Evolutionary conservation across 192 early-diverging fungal genomes (phyloP).

Genomic region (Backusella parvicylindrica): DNA sequence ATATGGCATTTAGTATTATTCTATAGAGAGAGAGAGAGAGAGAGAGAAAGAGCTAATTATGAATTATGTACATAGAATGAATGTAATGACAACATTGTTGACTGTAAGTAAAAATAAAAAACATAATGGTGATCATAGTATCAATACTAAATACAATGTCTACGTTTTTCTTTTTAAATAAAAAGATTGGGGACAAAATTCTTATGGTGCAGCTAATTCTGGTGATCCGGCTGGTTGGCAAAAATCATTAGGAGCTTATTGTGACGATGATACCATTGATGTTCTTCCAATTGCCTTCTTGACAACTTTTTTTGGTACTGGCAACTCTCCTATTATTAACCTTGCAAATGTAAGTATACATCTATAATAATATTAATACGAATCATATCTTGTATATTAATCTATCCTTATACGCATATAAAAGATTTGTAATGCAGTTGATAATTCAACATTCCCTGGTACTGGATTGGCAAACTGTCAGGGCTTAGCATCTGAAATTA

Average conservation of each 20-base stretch:
- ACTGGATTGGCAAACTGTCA: slow-evolving; percentile 54
- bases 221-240: slow-evolving; percentile 22
- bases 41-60: background rate
- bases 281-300: slow-evolving; percentile 57
- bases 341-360: slow-evolving; percentile 41
- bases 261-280: slow-evolving; percentile 56
- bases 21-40: background rate
- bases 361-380: background rate
- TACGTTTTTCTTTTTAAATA: background rate
- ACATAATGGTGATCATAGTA: background rate
- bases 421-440: slow-evolving; percentile 37
- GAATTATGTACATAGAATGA: slow-evolving; percentile 11
- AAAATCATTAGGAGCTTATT: slow-evolving; percentile 44
- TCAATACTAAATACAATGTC: background rate
- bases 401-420: background rate
- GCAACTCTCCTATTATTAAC: slow-evolving; percentile 48
- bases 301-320: slow-evolving; percentile 41
- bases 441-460: slow-evolving; percentile 47
- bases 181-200: slow-evolving; percentile 38
- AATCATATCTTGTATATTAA: background rate
- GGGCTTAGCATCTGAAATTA: slow-evolving; percentile 54
- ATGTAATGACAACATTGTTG: slow-evolving; percentile 35
- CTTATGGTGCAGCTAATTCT: slow-evolving; percentile 33
- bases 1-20: background rate
- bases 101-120: slow-evolving; percentile 20